Evolutionary conservation across 2,329 filamentous ascomycete species (phyloP).

Genomic region (Epichloe coenophiala): DNA sequence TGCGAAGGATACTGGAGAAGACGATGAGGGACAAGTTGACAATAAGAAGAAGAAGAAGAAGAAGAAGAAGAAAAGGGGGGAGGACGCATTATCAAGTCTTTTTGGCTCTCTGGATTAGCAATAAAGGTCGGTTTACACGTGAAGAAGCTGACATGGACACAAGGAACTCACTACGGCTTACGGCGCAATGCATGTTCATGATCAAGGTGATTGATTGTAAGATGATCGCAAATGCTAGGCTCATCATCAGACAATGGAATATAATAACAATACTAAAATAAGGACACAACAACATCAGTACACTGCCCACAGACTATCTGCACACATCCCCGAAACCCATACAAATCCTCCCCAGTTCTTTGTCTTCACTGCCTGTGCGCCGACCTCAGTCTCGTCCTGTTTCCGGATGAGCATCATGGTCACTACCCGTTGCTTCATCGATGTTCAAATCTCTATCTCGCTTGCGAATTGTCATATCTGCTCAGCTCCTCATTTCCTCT

Average conservation of each 20-base stretch:
- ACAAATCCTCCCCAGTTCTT: constrained; percentile 13
- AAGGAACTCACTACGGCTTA: not conserved
- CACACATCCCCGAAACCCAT: constrained; percentile 10
- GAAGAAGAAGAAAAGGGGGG: constrained; percentile 32
- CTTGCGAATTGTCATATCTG: not conserved
- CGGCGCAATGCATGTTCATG: not conserved
- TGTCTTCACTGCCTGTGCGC: constrained; percentile 16
- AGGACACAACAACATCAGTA: not conserved
- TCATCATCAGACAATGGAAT: not conserved
- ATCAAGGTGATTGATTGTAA: not conserved
- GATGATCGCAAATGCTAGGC: not conserved
- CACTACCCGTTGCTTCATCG: constrained; percentile 1
- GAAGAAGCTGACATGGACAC: not conserved
- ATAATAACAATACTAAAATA: not conserved
- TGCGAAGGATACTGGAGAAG: not conserved
- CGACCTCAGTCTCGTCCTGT: constrained; percentile 4
- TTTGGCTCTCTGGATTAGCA: constrained; percentile 41
- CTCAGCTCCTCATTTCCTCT: not conserved
- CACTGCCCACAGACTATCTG: not conserved
- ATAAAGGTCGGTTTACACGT: not conserved
- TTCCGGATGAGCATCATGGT: constrained; percentile 2
- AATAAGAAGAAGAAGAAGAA: constrained; percentile 38
- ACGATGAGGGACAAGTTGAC: constrained; percentile 18
- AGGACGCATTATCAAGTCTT: constrained; percentile 59
- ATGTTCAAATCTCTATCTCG: constrained; percentile 3